A percentile compares a stretch with the other conserved stretches of the same genome.
Conservation (phyloP, 352 stramenopile species). For the Globisporangium cystogenes region DNA sequence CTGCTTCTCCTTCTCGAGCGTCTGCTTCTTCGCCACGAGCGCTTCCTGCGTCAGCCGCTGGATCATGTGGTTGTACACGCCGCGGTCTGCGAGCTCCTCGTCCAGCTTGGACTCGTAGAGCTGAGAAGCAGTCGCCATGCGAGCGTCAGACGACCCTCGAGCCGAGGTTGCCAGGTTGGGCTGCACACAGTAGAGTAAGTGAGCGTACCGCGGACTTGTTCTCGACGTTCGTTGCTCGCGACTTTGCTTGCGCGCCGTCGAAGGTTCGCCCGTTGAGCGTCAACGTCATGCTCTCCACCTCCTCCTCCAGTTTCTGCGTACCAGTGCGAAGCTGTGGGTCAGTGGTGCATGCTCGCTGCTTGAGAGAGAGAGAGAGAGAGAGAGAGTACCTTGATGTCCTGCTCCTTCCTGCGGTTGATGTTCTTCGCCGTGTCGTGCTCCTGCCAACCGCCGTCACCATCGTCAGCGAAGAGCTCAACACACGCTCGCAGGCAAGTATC, state of each 20-base stretch:
- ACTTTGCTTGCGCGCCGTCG: constrained; percentile 51
- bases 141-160: too few species aligned
- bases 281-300: constrained; percentile 69
- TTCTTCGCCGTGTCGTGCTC: constrained; percentile 66
- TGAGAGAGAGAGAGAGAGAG: constrained; percentile 2
- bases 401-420: constrained; percentile 60
- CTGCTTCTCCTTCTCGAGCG: constrained; percentile 54
- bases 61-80: constrained; percentile 85
- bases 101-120: constrained; percentile 77
- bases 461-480: background rate
- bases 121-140: constrained; percentile 19
- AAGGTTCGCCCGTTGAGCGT: constrained; percentile 56
- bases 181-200: too few species aligned
- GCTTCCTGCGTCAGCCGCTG: constrained; percentile 59
- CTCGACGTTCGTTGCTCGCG: constrained; percentile 61
- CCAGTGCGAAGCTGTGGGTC: background rate
- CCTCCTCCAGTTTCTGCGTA: constrained; percentile 59
- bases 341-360: background rate
- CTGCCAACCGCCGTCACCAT: constrained; percentile 19
- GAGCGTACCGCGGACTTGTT: constrained; percentile 63
- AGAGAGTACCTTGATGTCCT: constrained; percentile 47
- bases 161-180: too few species aligned
- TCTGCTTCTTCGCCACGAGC: constrained; percentile 56
- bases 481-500: background rate
- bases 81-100: constrained; percentile 58